phyloP scores from a whole-genome alignment of 106 monocot genomes.

The Dactylorhiza incarnata region DNA sequence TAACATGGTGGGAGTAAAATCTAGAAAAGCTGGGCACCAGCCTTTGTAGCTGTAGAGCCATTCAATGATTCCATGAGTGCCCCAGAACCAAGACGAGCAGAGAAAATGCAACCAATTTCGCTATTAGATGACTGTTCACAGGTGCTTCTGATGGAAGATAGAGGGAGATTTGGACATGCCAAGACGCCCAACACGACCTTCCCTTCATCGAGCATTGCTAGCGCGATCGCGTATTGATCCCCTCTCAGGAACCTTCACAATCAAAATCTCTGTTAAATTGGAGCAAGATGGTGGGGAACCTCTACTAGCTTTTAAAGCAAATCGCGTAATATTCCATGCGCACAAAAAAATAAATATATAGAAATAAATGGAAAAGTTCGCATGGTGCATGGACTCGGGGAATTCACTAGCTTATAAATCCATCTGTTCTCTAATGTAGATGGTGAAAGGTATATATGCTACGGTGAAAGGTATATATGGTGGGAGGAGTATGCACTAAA shows the following conservation, averaged over 20 bases:
- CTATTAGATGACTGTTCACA: constrained; percentile 9
- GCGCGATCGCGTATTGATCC: constrained; percentile 97
- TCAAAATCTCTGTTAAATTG: neutral
- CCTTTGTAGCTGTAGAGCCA: constrained; percentile 57
- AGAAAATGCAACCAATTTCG: constrained; percentile 85
- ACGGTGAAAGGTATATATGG: neutral
- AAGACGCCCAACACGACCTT: constrained; percentile 82
- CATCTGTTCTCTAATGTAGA: neutral
- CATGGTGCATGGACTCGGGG: neutral
- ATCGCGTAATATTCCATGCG: neutral
- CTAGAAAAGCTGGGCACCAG: constrained; percentile 8
- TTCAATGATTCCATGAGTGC: constrained; percentile 55
- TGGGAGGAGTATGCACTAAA: no score
- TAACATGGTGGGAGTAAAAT: neutral
- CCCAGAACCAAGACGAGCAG: constrained; percentile 70
- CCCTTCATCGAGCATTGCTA: constrained; percentile 84
- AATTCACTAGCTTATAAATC: neutral
- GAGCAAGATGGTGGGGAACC: neutral
- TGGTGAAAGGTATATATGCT: neutral
- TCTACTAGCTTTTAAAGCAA: neutral
- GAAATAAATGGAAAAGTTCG: neutral
- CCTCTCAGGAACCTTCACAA: constrained; percentile 74
- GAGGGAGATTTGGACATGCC: constrained; percentile 94
- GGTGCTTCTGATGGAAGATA: constrained; percentile 26
- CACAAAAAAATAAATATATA: neutral